Conservation (phyloP, 2,329 filamentous ascomycete genomes). For the Apiospora sp. region DNA sequence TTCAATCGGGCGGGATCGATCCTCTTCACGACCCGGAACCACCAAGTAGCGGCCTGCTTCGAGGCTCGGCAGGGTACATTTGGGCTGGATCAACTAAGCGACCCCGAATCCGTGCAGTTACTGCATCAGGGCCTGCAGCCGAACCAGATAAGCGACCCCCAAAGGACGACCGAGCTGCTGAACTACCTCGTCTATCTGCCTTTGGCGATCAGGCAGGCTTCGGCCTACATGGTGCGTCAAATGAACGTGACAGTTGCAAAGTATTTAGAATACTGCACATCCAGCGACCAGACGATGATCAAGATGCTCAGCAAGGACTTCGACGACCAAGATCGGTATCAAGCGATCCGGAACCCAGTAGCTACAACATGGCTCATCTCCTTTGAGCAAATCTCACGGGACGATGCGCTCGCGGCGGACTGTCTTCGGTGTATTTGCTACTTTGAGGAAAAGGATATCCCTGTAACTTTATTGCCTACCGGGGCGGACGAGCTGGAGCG, state of each 20-base stretch:
- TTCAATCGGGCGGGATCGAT: background rate
- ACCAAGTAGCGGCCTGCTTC: background rate
- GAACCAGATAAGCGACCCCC: background rate
- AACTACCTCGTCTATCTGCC: background rate
- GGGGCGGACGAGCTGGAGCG: background rate
- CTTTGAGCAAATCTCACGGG: background rate
- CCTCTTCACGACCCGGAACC: conserved; percentile 1
- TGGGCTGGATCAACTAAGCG: background rate
- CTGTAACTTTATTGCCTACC: background rate
- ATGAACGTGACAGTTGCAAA: background rate
- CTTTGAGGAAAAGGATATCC: background rate
- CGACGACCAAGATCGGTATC: background rate
- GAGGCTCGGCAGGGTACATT: background rate
- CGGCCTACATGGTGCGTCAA: background rate
- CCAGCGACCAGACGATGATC: background rate
- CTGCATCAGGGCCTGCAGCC: background rate
- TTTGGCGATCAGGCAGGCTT: background rate
- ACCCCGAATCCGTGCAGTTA: background rate
- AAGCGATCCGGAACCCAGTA: background rate
- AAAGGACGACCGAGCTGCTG: background rate
- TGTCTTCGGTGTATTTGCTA: background rate
- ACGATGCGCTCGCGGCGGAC: background rate
- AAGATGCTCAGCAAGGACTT: conserved; percentile 8
- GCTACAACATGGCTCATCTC: conserved; percentile 1
- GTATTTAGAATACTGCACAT: background rate